These are phyloP conservation scores for Isoetes engelmannii DNA, from an alignment of 83 land plant species.

Conservation along the genomic window DNA sequence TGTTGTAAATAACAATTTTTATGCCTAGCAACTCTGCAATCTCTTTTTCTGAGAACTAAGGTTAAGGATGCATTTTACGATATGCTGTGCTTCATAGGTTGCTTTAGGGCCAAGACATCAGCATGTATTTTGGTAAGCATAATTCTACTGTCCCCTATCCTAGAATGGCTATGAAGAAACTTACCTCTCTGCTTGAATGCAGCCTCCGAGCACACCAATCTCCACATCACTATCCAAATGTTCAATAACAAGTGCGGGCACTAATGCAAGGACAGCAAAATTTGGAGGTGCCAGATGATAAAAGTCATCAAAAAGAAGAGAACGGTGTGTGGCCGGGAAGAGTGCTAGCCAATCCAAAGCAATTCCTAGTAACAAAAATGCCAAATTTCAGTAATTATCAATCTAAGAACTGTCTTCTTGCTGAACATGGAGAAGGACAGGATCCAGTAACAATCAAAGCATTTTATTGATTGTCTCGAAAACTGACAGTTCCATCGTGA, in stretches of 20 bases:
- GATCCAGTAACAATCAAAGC: too few relatives aligned
- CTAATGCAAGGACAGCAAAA: not conserved
- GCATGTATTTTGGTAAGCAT: not conserved
- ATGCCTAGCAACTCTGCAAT: too few relatives aligned
- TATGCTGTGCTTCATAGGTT: not conserved
- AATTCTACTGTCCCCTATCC: not conserved
- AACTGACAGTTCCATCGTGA: too few relatives aligned
- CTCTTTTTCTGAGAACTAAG: too few relatives aligned
- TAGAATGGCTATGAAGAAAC: too few relatives aligned
- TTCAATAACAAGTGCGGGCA: not conserved
- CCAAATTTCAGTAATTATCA: too few relatives aligned
- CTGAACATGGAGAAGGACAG: too few relatives aligned
- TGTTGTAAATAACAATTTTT: too few relatives aligned
- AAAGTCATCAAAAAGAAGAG: not conserved
- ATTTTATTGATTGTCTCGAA: too few relatives aligned
- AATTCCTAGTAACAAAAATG: not conserved
- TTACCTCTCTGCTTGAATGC: too few relatives aligned
- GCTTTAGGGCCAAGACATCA: not conserved
- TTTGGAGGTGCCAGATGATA: not conserved
- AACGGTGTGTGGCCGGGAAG: not conserved
- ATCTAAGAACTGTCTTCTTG: too few relatives aligned
- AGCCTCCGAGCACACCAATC: too few relatives aligned
- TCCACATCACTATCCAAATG: not conserved
- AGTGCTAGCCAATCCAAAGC: slow-evolving; percentile 3
- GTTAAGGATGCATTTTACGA: not conserved